Evolutionary conservation across 345 rosid genomes (phyloP).

Genomic region (Eucalyptus camaldulensis): DNA sequence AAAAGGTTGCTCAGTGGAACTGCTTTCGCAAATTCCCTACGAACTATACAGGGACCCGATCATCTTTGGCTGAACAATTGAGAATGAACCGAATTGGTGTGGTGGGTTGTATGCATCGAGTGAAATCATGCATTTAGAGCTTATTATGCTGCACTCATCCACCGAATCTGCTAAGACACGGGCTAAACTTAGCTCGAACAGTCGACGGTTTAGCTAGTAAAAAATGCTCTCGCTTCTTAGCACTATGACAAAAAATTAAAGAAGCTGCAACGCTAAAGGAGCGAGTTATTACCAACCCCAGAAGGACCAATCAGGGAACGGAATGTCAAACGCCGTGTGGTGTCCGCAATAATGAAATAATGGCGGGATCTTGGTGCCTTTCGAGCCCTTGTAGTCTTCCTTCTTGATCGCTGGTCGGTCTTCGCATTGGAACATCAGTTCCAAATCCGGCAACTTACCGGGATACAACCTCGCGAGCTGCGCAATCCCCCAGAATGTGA

Average conservation of each 20-base stretch:
- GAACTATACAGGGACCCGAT: not conserved
- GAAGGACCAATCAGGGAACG: slow-evolving; percentile 70
- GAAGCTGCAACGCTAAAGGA: not conserved
- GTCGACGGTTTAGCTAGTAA: not conserved
- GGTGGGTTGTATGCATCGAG: not conserved
- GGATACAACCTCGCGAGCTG: slow-evolving; percentile 69
- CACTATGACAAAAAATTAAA: not conserved
- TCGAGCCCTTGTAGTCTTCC: slow-evolving; percentile 1
- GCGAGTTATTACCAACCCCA: slow-evolving; percentile 57
- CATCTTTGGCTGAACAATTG: not conserved
- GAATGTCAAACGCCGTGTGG: slow-evolving; percentile 16
- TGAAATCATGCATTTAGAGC: not conserved
- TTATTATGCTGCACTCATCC: not conserved
- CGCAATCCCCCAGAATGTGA: slow-evolving; percentile 61
- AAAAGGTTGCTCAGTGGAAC: not conserved
- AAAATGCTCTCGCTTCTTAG: not conserved
- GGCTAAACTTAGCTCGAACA: not conserved
- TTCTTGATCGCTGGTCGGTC: slow-evolving; percentile 28
- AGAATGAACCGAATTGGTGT: not conserved
- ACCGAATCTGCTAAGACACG: not conserved
- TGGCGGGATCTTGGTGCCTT: slow-evolving; percentile 28
- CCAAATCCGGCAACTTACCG: slow-evolving; percentile 49
- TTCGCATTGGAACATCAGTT: slow-evolving; percentile 37
- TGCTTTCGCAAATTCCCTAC: not conserved
- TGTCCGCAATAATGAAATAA: slow-evolving; percentile 33